Evolutionary conservation across 768 basidiomycete species (phyloP), one percentile per base, ranked within the genome.

Genomic region (Panaeolus cyanescens): DNA sequence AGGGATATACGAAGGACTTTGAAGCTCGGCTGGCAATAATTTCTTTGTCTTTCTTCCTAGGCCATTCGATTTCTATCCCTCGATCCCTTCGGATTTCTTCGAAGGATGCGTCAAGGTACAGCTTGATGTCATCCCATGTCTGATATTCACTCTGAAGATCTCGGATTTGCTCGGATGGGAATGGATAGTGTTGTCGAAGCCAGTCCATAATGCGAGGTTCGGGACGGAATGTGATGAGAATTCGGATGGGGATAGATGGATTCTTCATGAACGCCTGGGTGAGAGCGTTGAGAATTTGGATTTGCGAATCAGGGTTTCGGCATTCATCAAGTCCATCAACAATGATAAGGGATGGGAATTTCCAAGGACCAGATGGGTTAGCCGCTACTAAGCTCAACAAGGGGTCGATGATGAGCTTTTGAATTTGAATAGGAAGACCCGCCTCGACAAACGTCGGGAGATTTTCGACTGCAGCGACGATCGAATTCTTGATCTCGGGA

Each of bases 261-360:
- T 39, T 28, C 28, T 39, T 36, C 7, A 17, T 17, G 22, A 17
- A 40, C n/a, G 22, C 19, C 8, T 39, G 28, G 25, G 53, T 60
- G 36, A 65, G 31, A n/a, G 40, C 54, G 9, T 56, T 32, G 1
- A 69, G 31, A 31, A 68, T 61, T 12, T 65, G 59, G 30, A 25
- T 25, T 32, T 69, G 68, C 3, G 31, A 30, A 19, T 67, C 42
- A 1, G 42, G 19, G 6, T 54, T 53, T 3, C 40, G 54, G 34
- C 67, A 71, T 58, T 71, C 68, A 40, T 71, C 63, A 30, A 71
- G 59, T 2, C 68, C 70, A 22, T 71, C 70, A 5, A 71, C 60
- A n/a, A 68, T 59, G n/a, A 71, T 62, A 1, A 71, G 32, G 1
- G 22, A 22, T 3, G 30, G 7, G 7, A 25, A 32, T 4, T 17